Base-by-base conservation (phyloP, 75 land plant species). In the Ceratopteris richardii region DNA sequence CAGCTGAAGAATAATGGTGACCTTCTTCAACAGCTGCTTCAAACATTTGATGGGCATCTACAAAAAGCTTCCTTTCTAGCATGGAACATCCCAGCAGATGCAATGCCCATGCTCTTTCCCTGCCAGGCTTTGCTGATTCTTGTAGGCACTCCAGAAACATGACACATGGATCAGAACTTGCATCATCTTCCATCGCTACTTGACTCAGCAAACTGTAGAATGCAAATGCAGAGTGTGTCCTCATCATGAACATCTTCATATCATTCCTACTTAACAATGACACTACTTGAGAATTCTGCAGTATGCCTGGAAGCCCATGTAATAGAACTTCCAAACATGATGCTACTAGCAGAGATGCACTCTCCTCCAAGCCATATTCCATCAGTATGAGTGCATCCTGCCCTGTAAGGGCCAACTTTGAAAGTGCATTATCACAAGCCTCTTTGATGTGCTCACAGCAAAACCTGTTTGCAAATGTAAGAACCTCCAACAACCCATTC, bases 81-180 rank as follows among this genome's bases (percentile, higher is more conserved):
- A 80, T 81, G 26, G 83, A 77, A 68, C 98, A 94, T 54, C 83
- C 98, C 33, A 89, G 73, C 69, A 83, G 90, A 73, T 94, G 98
- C 60, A 69, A 72, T 0, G 88, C 90, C 48, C 90, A 33, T 50
- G 82, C 61, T 68, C 67, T 85, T 64, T 90, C 88, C 63, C 72
- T 69, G 24, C 30, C 64, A 33, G 64, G 76, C 18, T 21, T 61
- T 11, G 96, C 82, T 68, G 77, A 81, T 31, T 83, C 85, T 6
- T 68, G 60, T 60, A 83, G 65, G 29, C 62, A 50, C 51, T 81
- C 76, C 51, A 81, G 47, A 44, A 94, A 76, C 33, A 60, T 55
- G 30, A 63, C 77, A 10, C 83, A 76, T 21, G 33, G 60, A 42
- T 90, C 85, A 22, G 98, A 94, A 7, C 43, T 61, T 30, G 78